Evolutionary conservation across 1,139 yeast species (phyloP), one percentile per base, ranked within the genome.

Genomic region (Meyerozyma carpophila): DNA sequence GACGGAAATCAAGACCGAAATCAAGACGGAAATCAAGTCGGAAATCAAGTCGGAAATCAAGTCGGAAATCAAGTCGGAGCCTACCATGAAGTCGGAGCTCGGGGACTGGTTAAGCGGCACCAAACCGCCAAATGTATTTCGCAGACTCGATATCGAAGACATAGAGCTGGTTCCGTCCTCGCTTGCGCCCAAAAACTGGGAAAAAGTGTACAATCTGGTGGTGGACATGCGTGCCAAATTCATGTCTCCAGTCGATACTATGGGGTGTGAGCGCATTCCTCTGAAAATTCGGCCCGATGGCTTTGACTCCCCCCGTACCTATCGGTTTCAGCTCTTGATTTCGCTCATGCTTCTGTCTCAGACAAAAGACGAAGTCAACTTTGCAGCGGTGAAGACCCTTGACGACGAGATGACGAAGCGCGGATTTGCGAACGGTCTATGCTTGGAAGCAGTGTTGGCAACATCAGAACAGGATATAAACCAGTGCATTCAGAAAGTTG

Each of bases 261-360:
- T 88, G 77, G 97, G 97, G 3, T 89, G 96, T 61, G 93, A 86
- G 40, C 68, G 82, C 41, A 75, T 89, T 41, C 93, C 95, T 0
- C 51, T 71, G 11, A 53, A 56, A 42, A 38, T 40, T 1, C 40
- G 44, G 0, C 37, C 37, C n/a, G 2, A 34, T 11, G 37, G 37
- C 5, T 18, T 18, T 9, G 25, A 26, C 26, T 56, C 66, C 40
- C 80, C 82, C 0, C 52, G 62, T 50, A 58, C 66, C 24, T 82
- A 75, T 54, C 68, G 97, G 41, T 84, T 83, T 58, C 96, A 90
- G 61, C 68, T 88, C 32, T 67, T 91, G 38, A 71, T 89, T 0
- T 82, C 95, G 3, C 70, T 91, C 43, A 87, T 91, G 93, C 76
- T 93, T 29, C 87, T 96, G 11, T 79, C 97, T 0, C 98, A 91